Percentiles rank a stretch among this genome's conserved stretches.
phyloP scores from a whole-genome alignment of 371 early-diverging fungal species.

The Apophysomyces trapeziformis region DNA sequence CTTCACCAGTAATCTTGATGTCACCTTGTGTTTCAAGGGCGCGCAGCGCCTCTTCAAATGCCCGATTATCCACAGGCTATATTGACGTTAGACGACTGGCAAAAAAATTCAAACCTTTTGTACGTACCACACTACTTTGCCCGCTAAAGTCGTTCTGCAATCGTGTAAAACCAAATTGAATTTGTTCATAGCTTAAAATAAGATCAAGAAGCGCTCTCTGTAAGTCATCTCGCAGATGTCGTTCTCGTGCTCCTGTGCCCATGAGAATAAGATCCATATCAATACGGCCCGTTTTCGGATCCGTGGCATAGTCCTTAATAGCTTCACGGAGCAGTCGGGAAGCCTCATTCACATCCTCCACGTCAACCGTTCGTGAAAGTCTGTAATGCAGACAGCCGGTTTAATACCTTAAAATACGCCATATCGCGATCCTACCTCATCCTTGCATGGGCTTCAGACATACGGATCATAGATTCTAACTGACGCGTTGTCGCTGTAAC shows the following conservation, averaged over 20 bases:
- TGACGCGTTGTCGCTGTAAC: slow-evolving; percentile 99
- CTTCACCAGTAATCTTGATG: slow-evolving; percentile 42
- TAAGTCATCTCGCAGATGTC: slow-evolving; percentile 54
- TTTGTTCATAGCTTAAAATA: slow-evolving; percentile 39
- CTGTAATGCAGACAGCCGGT: slow-evolving; percentile 27
- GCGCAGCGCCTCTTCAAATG: slow-evolving; percentile 45
- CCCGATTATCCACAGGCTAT: slow-evolving; percentile 40
- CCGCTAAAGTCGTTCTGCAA: slow-evolving; percentile 53
- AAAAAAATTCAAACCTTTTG: background rate
- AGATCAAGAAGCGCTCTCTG: slow-evolving; percentile 48
- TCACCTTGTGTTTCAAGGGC: slow-evolving; percentile 42
- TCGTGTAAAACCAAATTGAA: slow-evolving; percentile 41
- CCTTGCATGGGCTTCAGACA: slow-evolving; percentile 98
- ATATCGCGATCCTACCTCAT: slow-evolving; percentile 67
- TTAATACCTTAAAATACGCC: background rate
- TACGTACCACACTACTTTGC: slow-evolving; percentile 58
- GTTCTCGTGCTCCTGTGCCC: slow-evolving; percentile 72
- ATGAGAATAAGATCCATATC: slow-evolving; percentile 97
- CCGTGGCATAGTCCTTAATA: slow-evolving; percentile 95
- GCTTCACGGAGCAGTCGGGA: slow-evolving; percentile 89
- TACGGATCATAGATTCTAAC: slow-evolving; percentile 98
- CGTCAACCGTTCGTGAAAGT: slow-evolving; percentile 72
- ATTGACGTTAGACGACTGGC: background rate
- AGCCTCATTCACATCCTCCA: slow-evolving; percentile 86
- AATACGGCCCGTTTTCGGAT: slow-evolving; percentile 97